Base-by-base conservation (phyloP, 306 rosid genomes). In the Glycyrrhiza uralensis region DNA sequence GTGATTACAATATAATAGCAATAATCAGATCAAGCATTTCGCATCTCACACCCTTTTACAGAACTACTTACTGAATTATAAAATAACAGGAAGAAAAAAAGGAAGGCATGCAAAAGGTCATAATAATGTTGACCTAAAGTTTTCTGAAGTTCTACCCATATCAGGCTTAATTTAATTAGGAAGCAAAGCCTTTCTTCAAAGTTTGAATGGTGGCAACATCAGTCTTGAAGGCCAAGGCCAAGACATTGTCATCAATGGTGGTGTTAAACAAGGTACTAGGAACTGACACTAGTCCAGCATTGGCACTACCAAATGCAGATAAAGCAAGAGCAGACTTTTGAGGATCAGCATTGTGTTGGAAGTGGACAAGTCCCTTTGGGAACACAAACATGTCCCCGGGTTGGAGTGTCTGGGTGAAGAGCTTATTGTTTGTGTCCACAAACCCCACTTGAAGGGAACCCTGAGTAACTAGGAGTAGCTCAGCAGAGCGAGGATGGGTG, bases 301-400 rank as follows among this genome's bases (percentile, higher is more conserved):
- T 88, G 15, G 91, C 84, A 50, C 85, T 82, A 0, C 85, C 88
- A 44, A 87, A 84, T 4, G 88, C 76, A n/a, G 91, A 72, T 24
- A 88, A 11, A 19, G 89, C 89, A 0, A 71, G 0, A 32, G 81
- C 81, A 10, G 8, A 18, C 0, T 15, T 15, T 13, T 68, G 1
- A 4, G 47, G 0, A 23, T 67, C 76, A 5, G 79, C 55, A 52
- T 85, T 88, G 46, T 4, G 28, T 33, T 86, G 93, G 23, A 83
- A 85, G 29, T 85, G 93, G 11, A 80, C 79, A 4, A 83, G 82
- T 1, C 93, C 90, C 69, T 81, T 88, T 0, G 87, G 93, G 23
- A 88, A 83, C 38, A 77, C 10, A 17, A 88, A 88, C 23, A 83
- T 9, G 45, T 88, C 90, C 6, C 90, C 84, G 0, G 24, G 0